Conservation (phyloP, 2,329 filamentous ascomycete species). For the Passalora sequoiae region DNA sequence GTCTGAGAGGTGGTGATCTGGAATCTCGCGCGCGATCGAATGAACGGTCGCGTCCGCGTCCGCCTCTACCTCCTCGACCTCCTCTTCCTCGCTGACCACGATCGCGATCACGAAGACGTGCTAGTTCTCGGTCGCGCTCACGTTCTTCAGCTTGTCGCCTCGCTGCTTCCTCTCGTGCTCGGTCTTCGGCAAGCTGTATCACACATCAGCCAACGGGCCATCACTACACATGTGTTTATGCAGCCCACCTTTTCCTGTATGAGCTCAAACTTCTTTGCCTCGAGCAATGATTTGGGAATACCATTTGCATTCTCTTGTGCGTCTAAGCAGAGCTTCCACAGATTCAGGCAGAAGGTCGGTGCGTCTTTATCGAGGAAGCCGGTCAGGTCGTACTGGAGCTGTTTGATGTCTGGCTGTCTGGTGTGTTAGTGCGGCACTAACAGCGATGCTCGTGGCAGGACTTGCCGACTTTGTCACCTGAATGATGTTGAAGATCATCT, state of each 20-base stretch:
- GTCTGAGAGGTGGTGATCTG: conserved; percentile 45
- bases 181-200: conserved; percentile 74
- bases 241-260: conserved; percentile 80
- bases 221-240: not conserved
- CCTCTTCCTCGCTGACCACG: conserved; percentile 40
- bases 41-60: conserved; percentile 39
- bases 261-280: conserved; percentile 92
- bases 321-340: conserved; percentile 88
- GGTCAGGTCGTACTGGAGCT: conserved; percentile 86
- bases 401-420: conserved; percentile 74
- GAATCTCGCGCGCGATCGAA: conserved; percentile 43
- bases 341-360: conserved; percentile 79
- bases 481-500: conserved; percentile 65
- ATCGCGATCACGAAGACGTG: conserved; percentile 62
- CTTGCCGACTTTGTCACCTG: no score
- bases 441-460: no score
- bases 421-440: no score
- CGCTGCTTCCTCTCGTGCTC: conserved; percentile 69
- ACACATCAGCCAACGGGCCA: conserved; percentile 21
- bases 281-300: conserved; percentile 87
- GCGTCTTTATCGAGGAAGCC: conserved; percentile 95
- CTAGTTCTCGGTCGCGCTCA: conserved; percentile 65
- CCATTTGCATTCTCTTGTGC: conserved; percentile 84
- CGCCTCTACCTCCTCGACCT: conserved; percentile 47
- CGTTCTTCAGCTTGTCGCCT: conserved; percentile 66